These are phyloP conservation scores for Rossbeevera mucosa DNA, from an alignment of 768 basidiomycete species.

Conservation along the genomic window DNA sequence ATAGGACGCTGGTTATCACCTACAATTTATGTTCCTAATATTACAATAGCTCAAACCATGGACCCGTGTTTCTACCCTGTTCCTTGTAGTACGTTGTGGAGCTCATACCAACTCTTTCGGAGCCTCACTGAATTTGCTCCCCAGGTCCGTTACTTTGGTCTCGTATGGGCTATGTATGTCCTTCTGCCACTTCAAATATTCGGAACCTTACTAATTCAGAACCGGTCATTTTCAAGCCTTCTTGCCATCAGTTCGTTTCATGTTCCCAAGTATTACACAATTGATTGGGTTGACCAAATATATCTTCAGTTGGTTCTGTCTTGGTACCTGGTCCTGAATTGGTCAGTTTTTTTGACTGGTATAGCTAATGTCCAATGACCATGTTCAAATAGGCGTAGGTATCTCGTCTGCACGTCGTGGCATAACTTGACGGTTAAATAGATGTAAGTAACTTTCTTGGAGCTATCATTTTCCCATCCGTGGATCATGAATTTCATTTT, in stretches of 20 bases:
- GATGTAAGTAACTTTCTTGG: not conserved
- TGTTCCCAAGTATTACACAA: not conserved
- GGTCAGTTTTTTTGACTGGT: not conserved
- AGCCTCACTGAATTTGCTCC: not conserved
- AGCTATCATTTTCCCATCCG: no score
- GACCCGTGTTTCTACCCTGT: not conserved
- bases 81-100: not conserved
- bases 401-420: not conserved
- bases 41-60: not conserved
- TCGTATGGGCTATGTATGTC: not conserved
- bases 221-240: not conserved
- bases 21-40: not conserved
- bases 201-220: not conserved
- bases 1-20: not conserved
- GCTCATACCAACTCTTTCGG: no score
- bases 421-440: not conserved
- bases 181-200: not conserved
- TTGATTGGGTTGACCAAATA: not conserved
- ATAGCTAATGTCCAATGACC: not conserved
- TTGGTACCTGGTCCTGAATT: not conserved
- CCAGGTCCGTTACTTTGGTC: not conserved
- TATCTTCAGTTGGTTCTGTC: not conserved
- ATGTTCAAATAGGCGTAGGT: not conserved
- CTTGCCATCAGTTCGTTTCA: not conserved
- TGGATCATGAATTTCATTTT: not conserved